Evolutionary conservation across 495 filamentous ascomycete genomes (phyloP), one percentile per base, ranked within the genome.

Genomic region (Neurospora sp.): DNA sequence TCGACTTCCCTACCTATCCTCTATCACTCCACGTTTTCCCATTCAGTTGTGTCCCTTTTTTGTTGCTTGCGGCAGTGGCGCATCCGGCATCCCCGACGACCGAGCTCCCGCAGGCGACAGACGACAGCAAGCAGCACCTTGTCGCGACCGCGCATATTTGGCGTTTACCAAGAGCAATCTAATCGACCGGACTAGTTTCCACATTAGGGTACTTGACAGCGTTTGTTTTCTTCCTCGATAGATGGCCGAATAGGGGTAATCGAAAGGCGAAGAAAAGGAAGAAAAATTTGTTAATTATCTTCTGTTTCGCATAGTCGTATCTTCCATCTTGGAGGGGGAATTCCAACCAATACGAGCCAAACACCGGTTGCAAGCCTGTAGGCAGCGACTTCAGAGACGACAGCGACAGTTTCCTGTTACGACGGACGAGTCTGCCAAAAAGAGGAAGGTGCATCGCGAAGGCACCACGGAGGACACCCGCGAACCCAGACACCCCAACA

Each of bases 351-450:
- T 53, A 53, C 46, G 20, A 53, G 20, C 46, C 46, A 31, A 3
- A 3, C 27, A 31, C 35, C 27, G 53, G 14, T 18, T 66, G 27
- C 53, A 18, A 16, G 53, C 14, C 53, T 35, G 53, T 35, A 66
- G 27, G 53, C 53, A 37, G 5, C 53, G 53, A 61, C 20, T 46
- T 39, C 12, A 42, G 27, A 31, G 27, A 31, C 27, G 27, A 31
- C 27, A 31, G 70, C 69, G 68, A 61, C 71, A 68, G 12, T 74
- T 79, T 71, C 74, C 73, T 40, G 59, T 75, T 75, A 37, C 70
- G 72, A 66, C 72, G 70, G 70, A 70, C 75, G 44, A 35, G 72
- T 68, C 73, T 75, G 75, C 78, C 77, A 68, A 76, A 78, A 78
- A 70, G 69, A 78, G 78, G 41, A 76, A 80, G 73, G 77, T 75